phyloP scores from a whole-genome alignment of 2,329 filamentous ascomycete genomes.

The Diaporthe capsici region DNA sequence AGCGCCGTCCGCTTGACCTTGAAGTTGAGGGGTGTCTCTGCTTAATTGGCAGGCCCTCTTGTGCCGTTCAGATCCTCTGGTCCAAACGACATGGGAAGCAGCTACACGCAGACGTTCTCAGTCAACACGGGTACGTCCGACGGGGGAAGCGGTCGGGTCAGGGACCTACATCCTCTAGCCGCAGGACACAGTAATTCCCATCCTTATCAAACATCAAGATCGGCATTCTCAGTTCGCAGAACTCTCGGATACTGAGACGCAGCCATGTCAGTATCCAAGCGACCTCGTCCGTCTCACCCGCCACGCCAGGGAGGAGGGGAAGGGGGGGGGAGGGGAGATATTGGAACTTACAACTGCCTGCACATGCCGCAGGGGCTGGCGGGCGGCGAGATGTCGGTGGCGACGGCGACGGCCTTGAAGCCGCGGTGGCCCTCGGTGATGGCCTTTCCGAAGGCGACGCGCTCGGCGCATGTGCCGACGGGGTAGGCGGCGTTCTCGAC shows the following conservation, averaged over 20 bases:
- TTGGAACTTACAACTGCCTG: conserved; percentile 80
- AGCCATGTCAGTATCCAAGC: conserved; percentile 34
- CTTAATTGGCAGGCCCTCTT: conserved; percentile 26
- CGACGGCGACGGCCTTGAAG: conserved; percentile 87
- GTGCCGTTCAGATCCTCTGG: conserved; percentile 42
- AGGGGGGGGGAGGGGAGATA: too few relatives aligned
- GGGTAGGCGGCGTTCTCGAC: conserved; percentile 95
- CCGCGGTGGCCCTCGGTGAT: conserved; percentile 70
- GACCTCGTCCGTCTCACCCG: background rate
- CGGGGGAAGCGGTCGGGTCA: background rate
- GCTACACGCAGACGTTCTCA: conserved; percentile 55
- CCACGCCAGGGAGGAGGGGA: too few relatives aligned
- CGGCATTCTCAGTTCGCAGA: conserved; percentile 77
- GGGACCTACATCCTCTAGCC: conserved; percentile 73
- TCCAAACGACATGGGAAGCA: conserved; percentile 65
- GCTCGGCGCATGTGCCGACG: conserved; percentile 95
- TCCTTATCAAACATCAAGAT: conserved; percentile 95
- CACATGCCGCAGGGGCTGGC: conserved; percentile 95
- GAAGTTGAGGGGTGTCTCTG: background rate
- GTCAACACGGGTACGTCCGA: background rate
- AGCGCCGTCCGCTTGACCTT: background rate
- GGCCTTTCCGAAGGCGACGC: conserved; percentile 88
- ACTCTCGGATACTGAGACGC: conserved; percentile 77
- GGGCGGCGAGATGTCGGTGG: conserved; percentile 80
- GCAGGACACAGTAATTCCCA: conserved; percentile 78